Evolutionary conservation across 2,329 filamentous ascomycete species (phyloP), one percentile per base, ranked within the genome.

Genomic region (Colletotrichum camelliae): DNA sequence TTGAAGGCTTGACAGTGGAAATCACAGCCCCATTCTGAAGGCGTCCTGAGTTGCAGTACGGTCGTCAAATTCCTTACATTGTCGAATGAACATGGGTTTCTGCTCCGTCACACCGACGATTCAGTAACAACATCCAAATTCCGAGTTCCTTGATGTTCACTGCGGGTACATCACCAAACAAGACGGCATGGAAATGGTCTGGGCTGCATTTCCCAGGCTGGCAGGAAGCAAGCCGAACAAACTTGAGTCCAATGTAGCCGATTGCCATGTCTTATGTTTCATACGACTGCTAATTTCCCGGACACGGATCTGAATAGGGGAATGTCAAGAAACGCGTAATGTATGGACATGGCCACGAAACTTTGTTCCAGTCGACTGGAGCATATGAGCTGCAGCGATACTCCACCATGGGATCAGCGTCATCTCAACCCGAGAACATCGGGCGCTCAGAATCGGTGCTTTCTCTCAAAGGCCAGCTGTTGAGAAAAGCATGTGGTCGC

Each of bases 241-340:
- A 10, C 39, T 43, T 0, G 37, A 43, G 16, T 18, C 24, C 24
- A 5, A 27, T 37, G 13, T 7, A 7, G 35, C 13, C 35, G 35
- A 3, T 37, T 37, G 35, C 35, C 35, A 37, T 37, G 1, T 37
- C 35, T 37, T 15, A 7, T 4, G 35, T 37, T 7, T 37, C 35
- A 15, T 4, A 4, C 35, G 35, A 37, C 15, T 37, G 15, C 33
- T 6, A 37, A 37, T 37, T 6, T 15, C 15, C 35, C 7, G 35
- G 18, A 43, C 39, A 2, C 39, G 10, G 18, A 18, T 43, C 18
- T n/a, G 8, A 0, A 1, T 6, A 43, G 1, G 39, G n/a, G 39
- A 43, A 0, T n/a, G 39, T 43, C 33, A 33, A 15, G 35, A 37
- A 37, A 7, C 7, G 3, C 35, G 1, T 37, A 3, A 37, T 37